Base-by-base conservation (phyloP, 352 stramenopile genomes). In the Pythium plurisporium region DNA sequence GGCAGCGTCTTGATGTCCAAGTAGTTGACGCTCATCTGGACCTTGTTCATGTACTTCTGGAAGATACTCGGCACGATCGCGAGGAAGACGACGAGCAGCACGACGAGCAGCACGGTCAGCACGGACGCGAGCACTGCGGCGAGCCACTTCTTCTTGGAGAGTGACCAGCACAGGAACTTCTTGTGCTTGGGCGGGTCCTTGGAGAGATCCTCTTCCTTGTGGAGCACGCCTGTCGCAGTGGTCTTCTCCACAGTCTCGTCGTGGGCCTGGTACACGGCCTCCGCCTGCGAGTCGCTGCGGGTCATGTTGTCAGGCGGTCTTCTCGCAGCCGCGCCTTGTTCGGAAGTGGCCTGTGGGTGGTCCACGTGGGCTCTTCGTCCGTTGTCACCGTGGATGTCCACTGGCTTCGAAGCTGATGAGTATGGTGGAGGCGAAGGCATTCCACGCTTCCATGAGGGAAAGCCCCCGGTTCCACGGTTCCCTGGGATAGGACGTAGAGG, bases 71-170 rank as follows among this genome's bases (percentile, higher is more conserved):
- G 67, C 43, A 84, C 62, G 37, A 88, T 69, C 30, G 64, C 76
- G 55, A 89, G 70, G 64, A 79, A 87, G n/a, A 87, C 52, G 44
- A 88, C 70, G 49, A 91, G 48, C 27, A 91, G 61, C 40, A 84
- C 59, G 26, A 86, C 68, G 5, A 53, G 62, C 34, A 86, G 7
- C 7, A 74, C 49, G 20, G 73, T 37, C 36, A 89, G 12, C 22
- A 86, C 59, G 6, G 68, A 64, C 15, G 40, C 70, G 1, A 70
- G 40, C 46, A 88, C 64, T 9, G 77, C 57, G 4, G 62, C 44
- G 33, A 82, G 68, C 43, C 78, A 82, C 63, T 81, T 65, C 60
- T 61, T 72, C 62, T 78, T 81, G 27, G 68, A 74, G 64, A 88
- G 60, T 27, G 42, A 65, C 77, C 76, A 91, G 47, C 68, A 76